Evolutionary conservation across 257 asterid species (phyloP).

Genomic region (Datura wrightii): DNA sequence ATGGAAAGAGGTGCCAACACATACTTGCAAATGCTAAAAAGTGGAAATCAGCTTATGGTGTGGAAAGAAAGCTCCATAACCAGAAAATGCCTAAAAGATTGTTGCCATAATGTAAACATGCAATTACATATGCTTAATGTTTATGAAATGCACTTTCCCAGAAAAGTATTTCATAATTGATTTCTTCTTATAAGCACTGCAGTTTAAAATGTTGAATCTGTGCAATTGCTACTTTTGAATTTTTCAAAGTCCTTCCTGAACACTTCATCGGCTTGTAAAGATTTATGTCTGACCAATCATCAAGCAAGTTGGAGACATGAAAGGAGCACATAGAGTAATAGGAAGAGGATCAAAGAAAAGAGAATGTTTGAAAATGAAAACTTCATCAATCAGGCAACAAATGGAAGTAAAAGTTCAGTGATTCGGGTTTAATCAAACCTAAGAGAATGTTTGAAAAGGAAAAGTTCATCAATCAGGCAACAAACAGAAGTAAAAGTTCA

Average conservation of each 20-base stretch:
- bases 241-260: not conserved
- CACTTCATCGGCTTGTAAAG: not conserved
- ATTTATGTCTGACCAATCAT: constrained; percentile 2
- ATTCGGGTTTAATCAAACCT: no score
- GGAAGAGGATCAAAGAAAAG: constrained; percentile 22
- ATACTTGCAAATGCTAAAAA: constrained; percentile 20
- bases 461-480: constrained; percentile 25
- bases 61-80: constrained; percentile 2
- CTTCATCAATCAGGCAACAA: constrained; percentile 24
- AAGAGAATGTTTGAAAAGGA: not conserved
- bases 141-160: not conserved
- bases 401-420: not conserved
- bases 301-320: constrained; percentile 10
- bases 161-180: not conserved
- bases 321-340: constrained; percentile 7
- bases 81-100: constrained; percentile 1
- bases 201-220: constrained; percentile 23
- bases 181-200: not conserved
- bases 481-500: constrained; percentile 11
- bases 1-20: not conserved
- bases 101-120: constrained; percentile 14
- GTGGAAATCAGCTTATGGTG: not conserved
- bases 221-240: constrained; percentile 4
- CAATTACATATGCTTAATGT: not conserved
- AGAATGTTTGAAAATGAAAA: not conserved